Evolutionary conservation across 2,329 filamentous ascomycete species (phyloP).

Genomic region (Curvularia eragrostidis): DNA sequence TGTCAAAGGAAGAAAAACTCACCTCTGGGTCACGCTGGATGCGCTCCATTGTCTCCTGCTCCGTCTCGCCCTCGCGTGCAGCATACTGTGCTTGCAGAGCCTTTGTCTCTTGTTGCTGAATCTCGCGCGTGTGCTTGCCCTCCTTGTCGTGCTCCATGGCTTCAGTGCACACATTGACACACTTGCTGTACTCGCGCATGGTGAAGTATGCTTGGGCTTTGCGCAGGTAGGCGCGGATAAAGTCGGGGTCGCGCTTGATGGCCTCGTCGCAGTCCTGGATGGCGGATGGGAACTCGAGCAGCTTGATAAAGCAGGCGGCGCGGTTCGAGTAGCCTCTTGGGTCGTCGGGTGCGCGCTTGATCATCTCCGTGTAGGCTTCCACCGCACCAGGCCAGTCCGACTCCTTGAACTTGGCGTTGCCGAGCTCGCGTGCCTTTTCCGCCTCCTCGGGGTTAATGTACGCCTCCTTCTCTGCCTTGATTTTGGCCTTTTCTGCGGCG

Average conservation of each 20-base stretch:
- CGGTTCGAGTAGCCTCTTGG: slow-evolving; percentile 96
- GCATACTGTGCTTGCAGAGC: slow-evolving; percentile 88
- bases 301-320: slow-evolving; percentile 94
- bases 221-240: slow-evolving; percentile 94
- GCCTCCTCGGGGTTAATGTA: slow-evolving; percentile 93
- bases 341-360: slow-evolving; percentile 91
- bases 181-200: slow-evolving; percentile 98
- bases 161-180: slow-evolving; percentile 85
- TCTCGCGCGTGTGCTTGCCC: slow-evolving; percentile 85
- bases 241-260: slow-evolving; percentile 87
- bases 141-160: slow-evolving; percentile 78
- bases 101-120: slow-evolving; percentile 93
- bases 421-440: slow-evolving; percentile 92
- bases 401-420: slow-evolving; percentile 97
- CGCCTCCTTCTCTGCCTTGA: slow-evolving; percentile 72
- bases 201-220: slow-evolving; percentile 95
- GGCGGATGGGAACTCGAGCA: slow-evolving; percentile 92
- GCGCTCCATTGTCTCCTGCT: slow-evolving; percentile 92
- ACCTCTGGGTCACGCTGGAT: slow-evolving; percentile 91
- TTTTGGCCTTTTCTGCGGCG: slow-evolving; percentile 84
- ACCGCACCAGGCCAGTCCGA: slow-evolving; percentile 94
- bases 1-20: slow-evolving; percentile 49
- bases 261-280: slow-evolving; percentile 91
- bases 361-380: slow-evolving; percentile 94
- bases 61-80: slow-evolving; percentile 89